Percentiles rank a stretch among this genome's conserved stretches.
These are phyloP conservation scores for thale cress (Arabidopsis thaliana) DNA, from an alignment of 345 rosid genomes.

Conservation along the genomic window TAIR10.1 NC_003076.8:14283501-14284000, in stretches of 20 bases:
- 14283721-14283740: conserved; percentile 91
- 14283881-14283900: not conserved
- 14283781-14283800: conserved; percentile 93
- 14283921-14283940: conserved; percentile 40
- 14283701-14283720: conserved; percentile 97
- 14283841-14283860: conserved; percentile 84
- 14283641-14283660: conserved; percentile 79
- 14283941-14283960: conserved; percentile 50
- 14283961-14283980: conserved; percentile 16
- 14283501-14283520: conserved; percentile 69
- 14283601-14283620: not conserved
- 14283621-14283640: conserved; percentile 4
- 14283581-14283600: not conserved
- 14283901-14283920: not conserved
- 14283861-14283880: conserved; percentile 98
- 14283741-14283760: conserved; percentile 99
- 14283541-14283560: conserved; percentile 96
- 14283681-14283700: conserved; percentile 90
- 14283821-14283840: conserved; percentile 65
- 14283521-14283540: conserved; percentile 74
- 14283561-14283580: conserved; percentile 73
- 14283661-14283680: conserved; percentile 81
- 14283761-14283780: conserved; percentile 99
- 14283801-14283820: conserved; percentile 91
- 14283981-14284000: not conserved